These are phyloP conservation scores for Pythium sukuiense DNA, from an alignment of 352 stramenopile genomes.

Conservation along the genomic window DNA sequence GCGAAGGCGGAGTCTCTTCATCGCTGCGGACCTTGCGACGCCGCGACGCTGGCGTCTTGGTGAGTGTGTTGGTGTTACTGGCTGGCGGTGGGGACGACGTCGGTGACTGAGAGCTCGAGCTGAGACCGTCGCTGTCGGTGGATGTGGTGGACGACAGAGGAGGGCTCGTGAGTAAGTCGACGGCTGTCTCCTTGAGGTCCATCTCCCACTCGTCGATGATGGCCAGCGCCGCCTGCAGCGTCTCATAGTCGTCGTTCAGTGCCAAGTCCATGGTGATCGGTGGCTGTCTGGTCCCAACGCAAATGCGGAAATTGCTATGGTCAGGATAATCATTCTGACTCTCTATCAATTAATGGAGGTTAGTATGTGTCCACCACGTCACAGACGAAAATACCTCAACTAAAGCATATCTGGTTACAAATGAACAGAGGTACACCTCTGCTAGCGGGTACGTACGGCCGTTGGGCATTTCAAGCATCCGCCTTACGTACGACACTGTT, in stretches of 20 bases:
- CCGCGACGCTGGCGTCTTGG: not conserved
- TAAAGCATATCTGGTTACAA: no score
- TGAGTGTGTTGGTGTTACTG: not conserved
- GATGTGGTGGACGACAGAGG: not conserved
- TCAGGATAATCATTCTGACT: no score
- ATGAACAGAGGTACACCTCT: no score
- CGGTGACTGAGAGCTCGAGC: not conserved
- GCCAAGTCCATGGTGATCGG: not conserved
- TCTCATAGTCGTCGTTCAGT: constrained; percentile 11
- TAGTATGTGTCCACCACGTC: no score
- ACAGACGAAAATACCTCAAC: no score
- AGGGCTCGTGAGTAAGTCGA: not conserved
- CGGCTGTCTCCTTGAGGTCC: not conserved
- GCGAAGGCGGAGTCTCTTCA: not conserved
- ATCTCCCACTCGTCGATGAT: constrained; percentile 22
- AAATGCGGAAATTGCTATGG: no score
- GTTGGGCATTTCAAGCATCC: no score
- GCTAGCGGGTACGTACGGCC: no score
- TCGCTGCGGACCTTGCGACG: constrained; percentile 4
- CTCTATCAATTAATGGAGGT: no score
- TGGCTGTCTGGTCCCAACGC: no score
- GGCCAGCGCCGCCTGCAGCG: constrained; percentile 17
- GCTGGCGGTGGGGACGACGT: not conserved
- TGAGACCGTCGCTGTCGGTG: constrained; percentile 2
- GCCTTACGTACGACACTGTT: no score